Evolutionary conservation across 306 rosid genomes (phyloP), one percentile per base, ranked within the genome.

Genomic region (Rosa multiflora): DNA sequence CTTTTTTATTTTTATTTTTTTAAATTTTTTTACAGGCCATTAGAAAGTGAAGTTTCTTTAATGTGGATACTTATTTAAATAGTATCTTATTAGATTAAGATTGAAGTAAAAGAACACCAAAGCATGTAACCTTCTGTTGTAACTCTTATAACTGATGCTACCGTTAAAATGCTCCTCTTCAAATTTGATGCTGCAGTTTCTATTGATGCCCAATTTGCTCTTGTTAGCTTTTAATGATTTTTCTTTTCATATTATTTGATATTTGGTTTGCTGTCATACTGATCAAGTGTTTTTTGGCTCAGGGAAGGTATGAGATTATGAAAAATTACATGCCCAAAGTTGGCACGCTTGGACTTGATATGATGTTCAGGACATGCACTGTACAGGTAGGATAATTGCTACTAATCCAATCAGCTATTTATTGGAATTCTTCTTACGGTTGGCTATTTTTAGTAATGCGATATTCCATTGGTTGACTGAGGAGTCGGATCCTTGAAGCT

Each of bases 361-460:
- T 93, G 98, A 96, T 93, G 99, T 91, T 93, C 87, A 89, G 99
- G 88, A 96, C 99, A 59, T 96, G 98, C 87, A 96, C 99, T 58
- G 99, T 96, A 52, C 99, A 96, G 97, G 99, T 93, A 84, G 84
- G 86, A 79, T 73, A 15, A 53, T 12, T 56, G 71, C 56, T 79
- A 68, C 71, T 67, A 46, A 73, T 73, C 26, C 64, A 63, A 68
- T 67, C 61, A 26, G 75, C 73, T 73, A 37, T 21, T 66, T 81
- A 32, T 11, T 21, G 55, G 52, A 29, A 40, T 72, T 44, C 17
- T 56, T 40, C 75, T 23, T 53, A 39, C 1, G 8, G 15, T 12
- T 23, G 10, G 8, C 7, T 32, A 10, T 20, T 17, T 29, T 64
- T 49, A 35, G 44, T 63, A 35, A 1, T 37, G 48, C 49, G 83